phyloP scores from a whole-genome alignment of 2,329 filamentous ascomycete genomes.

The Huntiella abstrusa region DNA sequence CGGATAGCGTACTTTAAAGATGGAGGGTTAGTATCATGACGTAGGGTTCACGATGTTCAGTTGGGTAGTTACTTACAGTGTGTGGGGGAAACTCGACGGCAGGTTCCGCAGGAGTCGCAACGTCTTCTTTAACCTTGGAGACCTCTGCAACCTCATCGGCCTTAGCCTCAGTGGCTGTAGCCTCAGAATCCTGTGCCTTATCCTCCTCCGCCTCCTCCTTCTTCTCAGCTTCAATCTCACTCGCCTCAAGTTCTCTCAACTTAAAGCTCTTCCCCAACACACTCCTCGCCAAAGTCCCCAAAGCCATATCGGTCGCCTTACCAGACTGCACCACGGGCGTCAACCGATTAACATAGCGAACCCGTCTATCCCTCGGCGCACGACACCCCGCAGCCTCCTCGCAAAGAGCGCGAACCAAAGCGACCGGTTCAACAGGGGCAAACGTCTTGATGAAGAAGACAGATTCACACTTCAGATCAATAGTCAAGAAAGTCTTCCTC shows the following conservation, averaged over 20 bases:
- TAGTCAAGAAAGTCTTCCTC: conserved; percentile 29
- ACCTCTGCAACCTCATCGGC: background rate
- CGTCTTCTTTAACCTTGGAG: background rate
- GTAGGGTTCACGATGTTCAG: background rate
- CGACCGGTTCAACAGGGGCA: conserved; percentile 34
- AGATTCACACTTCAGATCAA: conserved; percentile 40
- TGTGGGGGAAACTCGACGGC: conserved; percentile 14
- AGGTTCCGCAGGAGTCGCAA: background rate
- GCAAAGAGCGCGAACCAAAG: conserved; percentile 35
- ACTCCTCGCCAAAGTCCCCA: conserved; percentile 43
- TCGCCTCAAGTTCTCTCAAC: conserved; percentile 17
- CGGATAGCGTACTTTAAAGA: conserved; percentile 60
- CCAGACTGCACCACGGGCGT: conserved; percentile 34
- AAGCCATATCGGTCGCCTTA: conserved; percentile 49
- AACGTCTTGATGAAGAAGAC: conserved; percentile 42
- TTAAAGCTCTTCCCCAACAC: conserved; percentile 47
- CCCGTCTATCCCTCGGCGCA: conserved; percentile 25
- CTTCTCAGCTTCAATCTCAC: background rate
- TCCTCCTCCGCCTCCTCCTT: background rate
- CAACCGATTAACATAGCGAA: conserved; percentile 39
- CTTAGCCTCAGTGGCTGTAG: background rate
- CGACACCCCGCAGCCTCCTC: conserved; percentile 29
- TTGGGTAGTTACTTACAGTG: conserved; percentile 23
- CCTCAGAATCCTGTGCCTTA: background rate
- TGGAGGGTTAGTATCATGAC: background rate